Conservation (phyloP, 2,329 filamentous ascomycete genomes). For the Lasiodiplodia theobromae region DNA sequence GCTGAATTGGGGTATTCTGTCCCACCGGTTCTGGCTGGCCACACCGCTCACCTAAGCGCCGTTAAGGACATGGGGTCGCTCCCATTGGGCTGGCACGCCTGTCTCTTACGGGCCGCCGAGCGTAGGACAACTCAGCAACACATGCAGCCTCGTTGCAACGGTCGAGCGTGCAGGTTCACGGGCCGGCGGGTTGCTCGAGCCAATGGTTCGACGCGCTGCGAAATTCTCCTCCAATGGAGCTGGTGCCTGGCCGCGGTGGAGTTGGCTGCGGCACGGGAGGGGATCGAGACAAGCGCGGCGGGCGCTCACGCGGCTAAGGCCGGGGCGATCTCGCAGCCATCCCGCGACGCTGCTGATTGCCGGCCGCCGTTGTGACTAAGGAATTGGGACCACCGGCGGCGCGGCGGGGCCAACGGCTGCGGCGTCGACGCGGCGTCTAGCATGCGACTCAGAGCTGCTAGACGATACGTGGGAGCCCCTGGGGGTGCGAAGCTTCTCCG, state of each 20-base stretch:
- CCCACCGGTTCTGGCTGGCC: constrained; percentile 8
- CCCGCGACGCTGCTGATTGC: constrained; percentile 15
- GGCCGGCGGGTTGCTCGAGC: constrained; percentile 12
- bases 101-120: constrained; percentile 4
- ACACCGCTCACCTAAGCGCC: constrained; percentile 21
- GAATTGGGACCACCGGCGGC: not conserved
- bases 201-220: not conserved
- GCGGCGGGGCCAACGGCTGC: constrained; percentile 8
- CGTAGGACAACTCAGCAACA: constrained; percentile 23
- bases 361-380: constrained; percentile 20
- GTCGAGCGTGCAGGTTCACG: not conserved
- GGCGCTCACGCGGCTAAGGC: constrained; percentile 1
- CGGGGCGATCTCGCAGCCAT: constrained; percentile 15
- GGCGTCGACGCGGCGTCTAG: constrained; percentile 14
- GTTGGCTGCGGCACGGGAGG: constrained; percentile 8
- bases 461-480: not conserved
- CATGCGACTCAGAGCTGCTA: not conserved
- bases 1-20: not conserved
- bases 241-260: constrained; percentile 1
- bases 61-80: constrained; percentile 15
- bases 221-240: constrained; percentile 5
- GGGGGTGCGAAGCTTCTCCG: not conserved
- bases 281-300: constrained; percentile 7
- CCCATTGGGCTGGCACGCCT: constrained; percentile 7
- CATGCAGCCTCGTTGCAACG: constrained; percentile 4